A percentile compares a stretch with the other conserved stretches of the same genome.
Evolutionary conservation across 116 monocot genomes (phyloP).

Genomic region (Phalaenopsis hybrid): DNA sequence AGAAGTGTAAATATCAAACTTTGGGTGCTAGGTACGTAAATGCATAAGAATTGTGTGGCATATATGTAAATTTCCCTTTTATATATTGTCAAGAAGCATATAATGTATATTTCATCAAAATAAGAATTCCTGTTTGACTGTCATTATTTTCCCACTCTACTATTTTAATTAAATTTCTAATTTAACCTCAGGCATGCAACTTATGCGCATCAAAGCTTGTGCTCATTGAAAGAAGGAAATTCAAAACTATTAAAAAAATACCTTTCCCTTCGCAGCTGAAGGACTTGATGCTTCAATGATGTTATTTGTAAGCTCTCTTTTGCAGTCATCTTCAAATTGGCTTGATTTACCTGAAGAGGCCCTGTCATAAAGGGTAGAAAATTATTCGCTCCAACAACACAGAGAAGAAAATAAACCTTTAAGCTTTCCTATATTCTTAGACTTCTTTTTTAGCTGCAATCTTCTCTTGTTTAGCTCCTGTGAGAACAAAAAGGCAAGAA

Average conservation of each 20-base stretch:
- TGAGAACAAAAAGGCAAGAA: background rate
- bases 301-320: background rate
- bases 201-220: background rate
- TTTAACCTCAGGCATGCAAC: background rate
- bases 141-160: background rate
- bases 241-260: background rate
- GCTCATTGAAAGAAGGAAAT: background rate
- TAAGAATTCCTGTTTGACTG: background rate
- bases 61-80: background rate
- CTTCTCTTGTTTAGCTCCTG: slow-evolving; percentile 36
- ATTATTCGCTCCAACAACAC: background rate
- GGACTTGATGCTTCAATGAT: slow-evolving; percentile 9
- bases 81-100: background rate
- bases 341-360: slow-evolving; percentile 11
- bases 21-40: too few species aligned
- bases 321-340: background rate
- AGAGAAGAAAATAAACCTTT: slow-evolving; percentile 19
- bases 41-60: too few species aligned
- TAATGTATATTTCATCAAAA: background rate
- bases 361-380: background rate
- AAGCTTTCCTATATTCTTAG: slow-evolving; percentile 20
- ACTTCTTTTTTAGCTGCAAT: slow-evolving; percentile 26
- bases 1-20: too few species aligned
- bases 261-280: slow-evolving; percentile 2
- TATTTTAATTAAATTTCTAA: background rate